Evolutionary conservation across 164 flowering plant species (phyloP).

Genomic region (Berberis thunbergii): DNA sequence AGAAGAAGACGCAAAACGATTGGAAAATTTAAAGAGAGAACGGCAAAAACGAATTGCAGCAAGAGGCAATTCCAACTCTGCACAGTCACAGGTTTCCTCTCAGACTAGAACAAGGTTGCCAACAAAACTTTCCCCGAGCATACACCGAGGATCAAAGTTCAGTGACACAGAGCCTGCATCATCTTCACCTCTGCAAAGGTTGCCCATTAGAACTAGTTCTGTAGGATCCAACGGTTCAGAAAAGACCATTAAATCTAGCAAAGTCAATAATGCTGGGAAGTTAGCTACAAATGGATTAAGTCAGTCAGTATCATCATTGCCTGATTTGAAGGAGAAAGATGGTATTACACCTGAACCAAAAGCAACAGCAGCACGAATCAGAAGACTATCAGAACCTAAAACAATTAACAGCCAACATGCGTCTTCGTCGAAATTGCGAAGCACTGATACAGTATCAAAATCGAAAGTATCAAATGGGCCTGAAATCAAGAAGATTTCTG

Average conservation of each 20-base stretch:
- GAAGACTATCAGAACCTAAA: slow-evolving; percentile 89
- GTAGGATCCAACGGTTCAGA: slow-evolving; percentile 36
- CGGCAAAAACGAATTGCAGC: slow-evolving; percentile 93
- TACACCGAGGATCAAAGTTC: slow-evolving; percentile 67
- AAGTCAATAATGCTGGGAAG: slow-evolving; percentile 25
- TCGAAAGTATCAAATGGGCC: slow-evolving; percentile 38
- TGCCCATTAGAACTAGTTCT: slow-evolving; percentile 34
- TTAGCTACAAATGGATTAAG: slow-evolving; percentile 50
- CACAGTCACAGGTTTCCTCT: slow-evolving; percentile 30
- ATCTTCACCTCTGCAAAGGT: slow-evolving; percentile 63
- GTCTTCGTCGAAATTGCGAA: slow-evolving; percentile 34
- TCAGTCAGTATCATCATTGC: slow-evolving; percentile 59
- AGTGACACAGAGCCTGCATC: slow-evolving; percentile 78
- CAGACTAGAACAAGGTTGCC: slow-evolving; percentile 42
- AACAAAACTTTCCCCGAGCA: slow-evolving; percentile 51
- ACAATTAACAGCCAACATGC: slow-evolving; percentile 20
- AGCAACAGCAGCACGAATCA: slow-evolving; percentile 43
- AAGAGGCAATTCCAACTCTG: slow-evolving; percentile 34
- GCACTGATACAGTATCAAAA: slow-evolving; percentile 31
- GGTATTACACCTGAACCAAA: slow-evolving; percentile 40
- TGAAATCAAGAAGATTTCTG: slow-evolving; percentile 63
- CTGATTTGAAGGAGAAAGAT: slow-evolving; percentile 42
- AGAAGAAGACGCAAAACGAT: slow-evolving; percentile 56
- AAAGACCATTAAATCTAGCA: slow-evolving; percentile 37
- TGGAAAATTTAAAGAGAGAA: slow-evolving; percentile 72